These are phyloP conservation scores for Lodderomyces orthopsilosis DNA, from an alignment of 1,139 yeast species.

Conservation along the genomic window DNA sequence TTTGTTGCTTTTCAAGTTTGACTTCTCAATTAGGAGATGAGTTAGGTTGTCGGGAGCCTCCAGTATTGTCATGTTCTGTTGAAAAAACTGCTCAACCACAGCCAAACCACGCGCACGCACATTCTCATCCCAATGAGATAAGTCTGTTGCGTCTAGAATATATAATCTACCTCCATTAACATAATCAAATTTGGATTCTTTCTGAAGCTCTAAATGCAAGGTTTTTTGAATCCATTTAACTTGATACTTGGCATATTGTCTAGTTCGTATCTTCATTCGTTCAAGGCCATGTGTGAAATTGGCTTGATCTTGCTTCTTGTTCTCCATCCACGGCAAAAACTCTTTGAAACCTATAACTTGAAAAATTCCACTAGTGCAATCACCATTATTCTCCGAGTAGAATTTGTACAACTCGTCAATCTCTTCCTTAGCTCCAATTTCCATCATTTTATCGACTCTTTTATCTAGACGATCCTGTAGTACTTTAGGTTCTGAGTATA, in stretches of 20 bases:
- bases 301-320: conserved; percentile 13
- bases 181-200: conserved; percentile 47
- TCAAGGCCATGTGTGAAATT: conserved; percentile 52
- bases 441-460: conserved; percentile 83
- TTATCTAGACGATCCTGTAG: conserved; percentile 65
- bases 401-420: conserved; percentile 53
- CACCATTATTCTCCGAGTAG: conserved; percentile 32
- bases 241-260: conserved; percentile 86
- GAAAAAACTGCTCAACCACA: conserved; percentile 43
- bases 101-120: conserved; percentile 57
- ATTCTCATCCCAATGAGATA: conserved; percentile 52
- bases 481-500: conserved; percentile 63
- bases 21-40: neutral
- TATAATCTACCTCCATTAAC: conserved; percentile 63
- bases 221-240: conserved; percentile 88
- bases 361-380: conserved; percentile 76
- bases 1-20: conserved; percentile 4
- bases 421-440: conserved; percentile 66
- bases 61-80: conserved; percentile 10
- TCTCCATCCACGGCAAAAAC: conserved; percentile 72
- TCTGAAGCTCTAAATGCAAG: conserved; percentile 58
- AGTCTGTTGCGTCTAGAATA: conserved; percentile 73
- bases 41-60: conserved; percentile 13
- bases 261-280: conserved; percentile 78
- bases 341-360: conserved; percentile 97